Percentiles rank a stretch among this genome's conserved stretches.
Evolutionary conservation across 257 asterid genomes (phyloP).

Genomic region (Plantago major): DNA sequence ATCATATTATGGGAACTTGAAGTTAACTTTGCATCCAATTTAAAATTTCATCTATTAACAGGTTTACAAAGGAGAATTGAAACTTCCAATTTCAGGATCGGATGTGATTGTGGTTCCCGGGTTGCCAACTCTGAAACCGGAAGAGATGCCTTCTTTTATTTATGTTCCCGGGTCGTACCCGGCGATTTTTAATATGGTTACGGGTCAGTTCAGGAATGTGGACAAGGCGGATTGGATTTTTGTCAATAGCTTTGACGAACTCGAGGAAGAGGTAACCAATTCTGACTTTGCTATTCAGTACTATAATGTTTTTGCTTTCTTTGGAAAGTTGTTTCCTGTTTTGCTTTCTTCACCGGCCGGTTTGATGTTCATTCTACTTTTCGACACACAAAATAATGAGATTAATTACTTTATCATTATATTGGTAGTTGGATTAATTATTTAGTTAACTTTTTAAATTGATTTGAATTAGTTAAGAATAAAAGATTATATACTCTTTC

Average conservation of each 20-base stretch:
- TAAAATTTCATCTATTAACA: too few species aligned
- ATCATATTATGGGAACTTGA: too few species aligned
- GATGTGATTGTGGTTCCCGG: slow-evolving; percentile 9
- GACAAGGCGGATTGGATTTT: slow-evolving; percentile 32
- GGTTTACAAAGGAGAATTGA: slow-evolving; percentile 11
- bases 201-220: slow-evolving; percentile 26
- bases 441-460: too few species aligned
- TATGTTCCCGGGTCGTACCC: slow-evolving; percentile 17
- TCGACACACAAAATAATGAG: too few species aligned
- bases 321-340: background rate
- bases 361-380: too few species aligned
- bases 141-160: slow-evolving; percentile 21
- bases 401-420: too few species aligned
- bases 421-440: too few species aligned
- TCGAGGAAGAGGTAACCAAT: slow-evolving; percentile 29
- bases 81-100: background rate
- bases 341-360: background rate
- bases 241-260: slow-evolving; percentile 23
- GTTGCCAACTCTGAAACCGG: slow-evolving; percentile 17
- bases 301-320: too few species aligned
- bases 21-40: too few species aligned
- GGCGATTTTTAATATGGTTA: background rate
- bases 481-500: too few species aligned
- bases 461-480: too few species aligned
- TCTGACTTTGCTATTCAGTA: background rate